phyloP scores from a whole-genome alignment of 2,329 filamentous ascomycete genomes.

The Aspergillus amoenus region DNA sequence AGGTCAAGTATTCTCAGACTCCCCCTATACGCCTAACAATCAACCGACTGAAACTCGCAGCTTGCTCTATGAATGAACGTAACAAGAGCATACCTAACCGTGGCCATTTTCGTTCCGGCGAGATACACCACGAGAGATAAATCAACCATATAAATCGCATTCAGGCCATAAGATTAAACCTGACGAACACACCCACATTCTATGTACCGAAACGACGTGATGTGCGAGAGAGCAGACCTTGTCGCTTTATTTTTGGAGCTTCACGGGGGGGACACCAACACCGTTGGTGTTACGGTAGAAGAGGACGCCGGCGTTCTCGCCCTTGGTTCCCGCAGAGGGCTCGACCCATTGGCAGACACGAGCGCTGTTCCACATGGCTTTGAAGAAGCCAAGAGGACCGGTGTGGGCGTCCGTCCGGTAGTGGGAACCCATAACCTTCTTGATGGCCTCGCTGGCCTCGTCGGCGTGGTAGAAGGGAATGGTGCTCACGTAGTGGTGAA shows the following conservation, averaged over 20 bases:
- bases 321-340: constrained; percentile 76
- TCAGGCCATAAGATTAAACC: constrained; percentile 7
- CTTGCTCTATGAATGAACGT: neutral
- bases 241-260: constrained; percentile 35
- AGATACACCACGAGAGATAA: constrained; percentile 19
- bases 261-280: constrained; percentile 63
- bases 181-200: constrained; percentile 12
- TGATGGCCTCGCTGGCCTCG: constrained; percentile 91
- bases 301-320: constrained; percentile 77
- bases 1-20: neutral
- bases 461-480: constrained; percentile 98
- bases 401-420: constrained; percentile 81
- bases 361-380: constrained; percentile 74
- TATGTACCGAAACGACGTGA: constrained; percentile 13
- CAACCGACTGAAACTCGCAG: neutral
- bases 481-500: constrained; percentile 94
- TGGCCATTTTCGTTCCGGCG: constrained; percentile 27
- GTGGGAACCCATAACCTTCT: constrained; percentile 90
- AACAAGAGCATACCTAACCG: constrained; percentile 9
- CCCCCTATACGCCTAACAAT: neutral
- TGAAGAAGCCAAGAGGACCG: constrained; percentile 79
- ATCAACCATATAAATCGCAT: constrained; percentile 5
- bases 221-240: neutral
- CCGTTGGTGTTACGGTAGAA: constrained; percentile 97
- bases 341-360: constrained; percentile 97